A percentile compares a stretch with the other conserved stretches of the same genome.
These are phyloP conservation scores for Cryptosporidium viatorum DNA, from an alignment of 169 alveolate species.

Conservation along the genomic window DNA sequence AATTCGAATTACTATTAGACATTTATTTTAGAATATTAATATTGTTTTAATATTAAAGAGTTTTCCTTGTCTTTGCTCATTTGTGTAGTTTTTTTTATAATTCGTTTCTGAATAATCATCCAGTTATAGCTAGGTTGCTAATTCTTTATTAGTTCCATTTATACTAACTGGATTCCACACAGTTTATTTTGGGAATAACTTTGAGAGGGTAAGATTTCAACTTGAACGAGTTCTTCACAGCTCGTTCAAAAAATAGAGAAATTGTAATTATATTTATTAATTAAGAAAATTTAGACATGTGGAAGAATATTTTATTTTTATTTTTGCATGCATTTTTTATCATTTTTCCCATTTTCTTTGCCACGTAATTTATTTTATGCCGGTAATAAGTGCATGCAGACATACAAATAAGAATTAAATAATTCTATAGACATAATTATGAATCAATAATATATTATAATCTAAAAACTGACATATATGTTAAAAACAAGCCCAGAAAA, in stretches of 20 bases:
- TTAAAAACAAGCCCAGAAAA: neutral
- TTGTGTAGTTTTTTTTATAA: neutral
- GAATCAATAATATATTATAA: too few species aligned
- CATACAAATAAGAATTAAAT: neutral
- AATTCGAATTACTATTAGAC: neutral
- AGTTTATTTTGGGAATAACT: neutral
- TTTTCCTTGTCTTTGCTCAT: neutral
- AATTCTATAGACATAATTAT: neutral
- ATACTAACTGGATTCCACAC: too few species aligned
- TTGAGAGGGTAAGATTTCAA: too few species aligned
- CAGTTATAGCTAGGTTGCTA: too few species aligned
- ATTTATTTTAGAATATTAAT: slow-evolving; percentile 36
- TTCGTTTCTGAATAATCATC: too few species aligned
- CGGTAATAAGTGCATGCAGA: neutral
- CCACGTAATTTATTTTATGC: neutral
- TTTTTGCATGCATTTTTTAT: too few species aligned
- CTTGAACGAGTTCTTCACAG: neutral
- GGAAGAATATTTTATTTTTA: too few species aligned
- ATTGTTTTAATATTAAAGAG: neutral
- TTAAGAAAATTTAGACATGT: neutral
- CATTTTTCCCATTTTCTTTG: neutral
- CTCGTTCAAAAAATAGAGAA: too few species aligned
- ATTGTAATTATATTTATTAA: too few species aligned
- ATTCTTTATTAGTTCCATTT: too few species aligned
- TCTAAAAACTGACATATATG: neutral